Percentiles rank a stretch among this genome's conserved stretches.
phyloP scores from a whole-genome alignment of 73 alveolate species.

The Tetrahymena thermophila region DNA sequence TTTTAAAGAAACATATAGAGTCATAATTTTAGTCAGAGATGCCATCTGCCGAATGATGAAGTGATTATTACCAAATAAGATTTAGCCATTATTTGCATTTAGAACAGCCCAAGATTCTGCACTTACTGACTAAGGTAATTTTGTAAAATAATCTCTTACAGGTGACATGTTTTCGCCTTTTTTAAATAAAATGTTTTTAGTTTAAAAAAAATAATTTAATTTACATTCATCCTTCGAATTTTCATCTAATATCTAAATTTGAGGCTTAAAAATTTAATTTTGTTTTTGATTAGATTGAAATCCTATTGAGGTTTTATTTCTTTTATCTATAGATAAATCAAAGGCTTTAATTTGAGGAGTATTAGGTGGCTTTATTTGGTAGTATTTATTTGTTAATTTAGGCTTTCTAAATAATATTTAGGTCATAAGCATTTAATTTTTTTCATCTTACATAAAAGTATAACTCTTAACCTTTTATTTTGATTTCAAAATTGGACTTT shows the following conservation, averaged over 20 bases:
- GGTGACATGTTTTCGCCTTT: not conserved
- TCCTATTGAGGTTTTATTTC: not conserved
- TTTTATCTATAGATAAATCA: not conserved
- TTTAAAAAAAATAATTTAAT: not conserved
- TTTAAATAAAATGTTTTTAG: not conserved
- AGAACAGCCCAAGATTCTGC: not conserved
- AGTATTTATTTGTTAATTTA: not conserved
- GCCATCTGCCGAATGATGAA: conserved; percentile 6
- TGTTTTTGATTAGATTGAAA: not conserved
- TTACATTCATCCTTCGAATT: not conserved
- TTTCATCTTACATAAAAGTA: not conserved
- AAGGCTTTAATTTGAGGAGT: not conserved
- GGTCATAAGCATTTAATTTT: not conserved
- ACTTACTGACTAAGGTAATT: not conserved
- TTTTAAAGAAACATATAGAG: conserved; percentile 11
- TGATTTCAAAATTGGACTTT: not conserved
- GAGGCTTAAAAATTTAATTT: not conserved
- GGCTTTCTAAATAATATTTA: not conserved
- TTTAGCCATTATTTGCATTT: not conserved
- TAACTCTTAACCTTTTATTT: not conserved
- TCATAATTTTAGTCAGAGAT: conserved; percentile 34
- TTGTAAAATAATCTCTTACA: not conserved
- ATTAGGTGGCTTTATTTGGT: not conserved
- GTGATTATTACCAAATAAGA: not conserved
- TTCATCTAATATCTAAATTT: not conserved